These are phyloP conservation scores for Euclidium syriacum DNA, from an alignment of 345 rosid genomes.

Conservation along the genomic window DNA sequence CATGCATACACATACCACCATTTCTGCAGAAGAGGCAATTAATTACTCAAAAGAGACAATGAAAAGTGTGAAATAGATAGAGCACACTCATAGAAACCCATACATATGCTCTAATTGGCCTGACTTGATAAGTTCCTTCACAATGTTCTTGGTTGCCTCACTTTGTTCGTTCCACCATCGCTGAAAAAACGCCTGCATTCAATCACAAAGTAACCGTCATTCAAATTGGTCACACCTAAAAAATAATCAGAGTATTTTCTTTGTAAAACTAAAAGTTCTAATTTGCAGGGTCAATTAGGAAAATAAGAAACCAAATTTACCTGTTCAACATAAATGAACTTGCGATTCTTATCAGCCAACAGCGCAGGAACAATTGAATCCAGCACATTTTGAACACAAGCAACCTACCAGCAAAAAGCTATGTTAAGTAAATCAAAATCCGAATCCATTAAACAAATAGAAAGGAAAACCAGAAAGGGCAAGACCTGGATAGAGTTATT, in stretches of 20 bases:
- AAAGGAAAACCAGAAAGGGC: background rate
- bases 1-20: constrained; percentile 99
- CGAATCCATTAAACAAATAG: background rate
- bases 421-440: constrained; percentile 3
- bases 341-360: constrained; percentile 84
- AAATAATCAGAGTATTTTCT: background rate
- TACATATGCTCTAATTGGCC: constrained; percentile 97
- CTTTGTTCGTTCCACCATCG: constrained; percentile 97
- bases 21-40: constrained; percentile 46
- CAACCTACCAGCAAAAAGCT: constrained; percentile 44
- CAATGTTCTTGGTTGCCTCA: constrained; percentile 45
- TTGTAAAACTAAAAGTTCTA: background rate
- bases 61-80: background rate
- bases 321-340: constrained; percentile 80
- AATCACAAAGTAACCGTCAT: constrained; percentile 9
- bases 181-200: constrained; percentile 86
- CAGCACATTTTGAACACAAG: constrained; percentile 90
- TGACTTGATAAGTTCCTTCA: constrained; percentile 54
- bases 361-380: constrained; percentile 89
- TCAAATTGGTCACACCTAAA: background rate
- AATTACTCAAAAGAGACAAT: background rate
- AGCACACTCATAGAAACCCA: constrained; percentile 3
- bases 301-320: constrained; percentile 33
- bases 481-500: constrained; percentile 94
- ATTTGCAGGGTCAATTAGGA: constrained; percentile 6